Conservation (phyloP, 768 basidiomycete genomes). For the Termitomyces sp. region DNA sequence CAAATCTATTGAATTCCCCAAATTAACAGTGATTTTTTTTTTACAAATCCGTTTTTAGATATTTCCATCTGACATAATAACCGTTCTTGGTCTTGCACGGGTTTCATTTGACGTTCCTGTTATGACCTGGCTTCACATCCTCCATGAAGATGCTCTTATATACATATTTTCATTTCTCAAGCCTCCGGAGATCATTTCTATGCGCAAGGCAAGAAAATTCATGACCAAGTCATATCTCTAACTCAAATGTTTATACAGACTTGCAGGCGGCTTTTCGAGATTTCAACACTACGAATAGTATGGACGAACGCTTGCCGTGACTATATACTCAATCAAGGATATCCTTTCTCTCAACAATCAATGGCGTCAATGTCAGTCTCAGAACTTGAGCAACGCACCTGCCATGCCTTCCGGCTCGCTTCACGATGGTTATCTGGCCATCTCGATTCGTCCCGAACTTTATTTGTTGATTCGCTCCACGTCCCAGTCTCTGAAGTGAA, state of each 20-base stretch:
- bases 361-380: slow-evolving; percentile 29
- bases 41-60: not conserved
- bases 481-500: slow-evolving; percentile 47
- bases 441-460: slow-evolving; percentile 8
- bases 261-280: slow-evolving; percentile 38
- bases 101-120: no score
- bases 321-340: slow-evolving; percentile 38
- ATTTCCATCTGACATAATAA: not conserved
- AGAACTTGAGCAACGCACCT: slow-evolving; percentile 42
- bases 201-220: slow-evolving; percentile 34
- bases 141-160: slow-evolving; percentile 27
- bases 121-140: slow-evolving; percentile 1
- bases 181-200: slow-evolving; percentile 33
- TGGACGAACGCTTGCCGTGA: slow-evolving; percentile 48
- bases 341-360: slow-evolving; percentile 42
- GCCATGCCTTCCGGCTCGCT: slow-evolving; percentile 40
- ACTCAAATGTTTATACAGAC: slow-evolving; percentile 27
- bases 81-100: no score
- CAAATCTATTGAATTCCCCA: no score
- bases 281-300: slow-evolving; percentile 46
- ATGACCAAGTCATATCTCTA: not conserved
- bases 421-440: slow-evolving; percentile 37
- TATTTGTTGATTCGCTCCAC: slow-evolving; percentile 26
- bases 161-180: slow-evolving; percentile 26
- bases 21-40: no score